Evolutionary conservation across 371 early-diverging fungal genomes (phyloP), one percentile per base, ranked within the genome.

Genomic region (Saksenaea vasiformis): DNA sequence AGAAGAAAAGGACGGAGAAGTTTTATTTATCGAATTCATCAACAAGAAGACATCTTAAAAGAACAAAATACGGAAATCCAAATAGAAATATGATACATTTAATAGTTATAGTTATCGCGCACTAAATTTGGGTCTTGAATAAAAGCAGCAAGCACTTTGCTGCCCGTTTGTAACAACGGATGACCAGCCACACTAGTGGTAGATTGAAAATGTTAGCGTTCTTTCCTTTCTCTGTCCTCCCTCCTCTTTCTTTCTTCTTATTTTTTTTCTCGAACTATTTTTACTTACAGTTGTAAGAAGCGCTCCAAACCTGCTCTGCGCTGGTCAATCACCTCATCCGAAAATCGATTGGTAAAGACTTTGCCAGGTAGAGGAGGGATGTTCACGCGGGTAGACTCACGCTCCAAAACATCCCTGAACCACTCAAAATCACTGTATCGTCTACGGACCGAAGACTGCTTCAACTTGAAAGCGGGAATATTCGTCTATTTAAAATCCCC

Each of bases 401-500:
- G 84, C 76, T 96, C 96, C 63, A 98, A 82, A 26, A 90, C 91
- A 73, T 97, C 96, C 58, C 94, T 80, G 78, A 97, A 94, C 98
- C 97, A 98, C 76, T 97, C 99, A 75, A 98, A 98, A 69, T 98
- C 99, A 73, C 93, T 93, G 80, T 97, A 98, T 58, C 99, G 86
- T 69, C 99, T 83, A 35, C 98, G 89, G 28, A 98, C 98, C 22
- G 82, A 73, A 7, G 94, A 94, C 19, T 85, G 72, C 66, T 88
- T 90, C 62, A 92, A 67, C 78, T 98, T 98, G 87, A 97, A 98
- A 22, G 93, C 91, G 15, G 99, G 99, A 61, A 98, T 95, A 76
- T 98, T 98, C 43, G 98, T 98, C 93, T 94, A 80, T 15, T 54
- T 28, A 35, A 24, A 15, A 35, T 37, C 15, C 39, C 39, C n/a